A percentile compares a stretch with the other conserved stretches of the same genome.
These are phyloP conservation scores for Suillus lakei DNA, from an alignment of 768 basidiomycete genomes.

Conservation along the genomic window DNA sequence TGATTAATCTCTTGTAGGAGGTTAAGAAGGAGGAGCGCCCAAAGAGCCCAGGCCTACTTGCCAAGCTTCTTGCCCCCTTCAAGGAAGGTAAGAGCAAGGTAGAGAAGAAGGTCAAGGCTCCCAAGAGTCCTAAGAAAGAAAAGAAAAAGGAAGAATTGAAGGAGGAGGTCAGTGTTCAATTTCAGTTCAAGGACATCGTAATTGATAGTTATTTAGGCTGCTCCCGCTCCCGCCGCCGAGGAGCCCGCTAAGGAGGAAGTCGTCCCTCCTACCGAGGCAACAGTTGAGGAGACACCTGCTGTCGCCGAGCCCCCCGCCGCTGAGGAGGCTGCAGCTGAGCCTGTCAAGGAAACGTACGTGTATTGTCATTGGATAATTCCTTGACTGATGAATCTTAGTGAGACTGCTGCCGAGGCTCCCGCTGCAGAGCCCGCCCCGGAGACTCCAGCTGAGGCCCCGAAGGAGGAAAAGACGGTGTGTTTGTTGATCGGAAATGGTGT, in stretches of 20 bases:
- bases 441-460: slow-evolving; percentile 42
- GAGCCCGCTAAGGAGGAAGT: slow-evolving; percentile 42
- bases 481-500: neutral
- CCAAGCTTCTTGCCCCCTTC: slow-evolving; percentile 82
- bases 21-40: slow-evolving; percentile 80
- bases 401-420: slow-evolving; percentile 42
- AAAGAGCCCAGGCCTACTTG: slow-evolving; percentile 77
- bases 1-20: slow-evolving; percentile 32
- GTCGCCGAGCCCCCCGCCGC: slow-evolving; percentile 34
- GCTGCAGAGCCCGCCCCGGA: slow-evolving; percentile 32
- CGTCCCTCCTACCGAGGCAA: slow-evolving; percentile 35
- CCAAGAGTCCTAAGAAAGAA: slow-evolving; percentile 82
- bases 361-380: slow-evolving; percentile 1
- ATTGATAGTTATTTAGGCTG: slow-evolving; percentile 21
- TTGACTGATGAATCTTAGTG: slow-evolving; percentile 36
- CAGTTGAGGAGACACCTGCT: slow-evolving; percentile 49
- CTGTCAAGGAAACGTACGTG: slow-evolving; percentile 75
- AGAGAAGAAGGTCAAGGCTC: slow-evolving; percentile 62
- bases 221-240: slow-evolving; percentile 40
- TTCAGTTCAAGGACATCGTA: slow-evolving; percentile 1
- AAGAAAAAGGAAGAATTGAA: slow-evolving; percentile 74
- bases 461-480: slow-evolving; percentile 69
- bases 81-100: slow-evolving; percentile 57
- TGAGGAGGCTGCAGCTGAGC: slow-evolving; percentile 49
- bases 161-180: slow-evolving; percentile 47